phyloP scores from a whole-genome alignment of 805 yeast genomes.

The Yarrowia osloensis region DNA sequence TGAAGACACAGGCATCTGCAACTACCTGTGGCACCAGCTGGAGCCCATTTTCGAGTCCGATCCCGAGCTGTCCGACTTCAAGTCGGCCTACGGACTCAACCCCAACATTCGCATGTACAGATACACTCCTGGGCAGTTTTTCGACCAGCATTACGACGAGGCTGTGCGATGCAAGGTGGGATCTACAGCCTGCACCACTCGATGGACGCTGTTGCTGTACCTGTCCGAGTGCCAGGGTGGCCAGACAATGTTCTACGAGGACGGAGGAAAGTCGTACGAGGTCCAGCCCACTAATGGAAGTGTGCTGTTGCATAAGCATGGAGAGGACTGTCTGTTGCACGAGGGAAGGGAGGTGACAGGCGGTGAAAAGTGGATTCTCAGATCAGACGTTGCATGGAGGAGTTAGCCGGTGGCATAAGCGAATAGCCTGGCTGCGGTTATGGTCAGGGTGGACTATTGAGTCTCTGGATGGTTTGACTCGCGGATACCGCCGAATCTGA shows the following conservation, averaged over 20 bases:
- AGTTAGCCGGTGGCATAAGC: background rate
- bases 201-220: slow-evolving; percentile 62
- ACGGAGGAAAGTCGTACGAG: slow-evolving; percentile 39
- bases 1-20: slow-evolving; percentile 46
- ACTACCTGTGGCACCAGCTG: slow-evolving; percentile 50
- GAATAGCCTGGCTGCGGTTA: too few species aligned
- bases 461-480: too few species aligned
- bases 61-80: slow-evolving; percentile 14
- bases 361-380: slow-evolving; percentile 63
- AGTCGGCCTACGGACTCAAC: slow-evolving; percentile 48
- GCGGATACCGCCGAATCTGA: too few species aligned
- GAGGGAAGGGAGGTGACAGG: slow-evolving; percentile 54
- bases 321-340: slow-evolving; percentile 62
- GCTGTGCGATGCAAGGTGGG: slow-evolving; percentile 47
- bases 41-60: slow-evolving; percentile 30
- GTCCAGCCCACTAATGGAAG: slow-evolving; percentile 56
- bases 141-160: slow-evolving; percentile 64
- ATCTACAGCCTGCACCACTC: slow-evolving; percentile 47
- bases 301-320: slow-evolving; percentile 66
- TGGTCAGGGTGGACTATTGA: too few species aligned
- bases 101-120: slow-evolving; percentile 59
- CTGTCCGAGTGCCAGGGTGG: slow-evolving; percentile 61
- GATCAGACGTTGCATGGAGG: slow-evolving; percentile 55
- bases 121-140: slow-evolving; percentile 58
- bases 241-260: slow-evolving; percentile 55